Evolutionary conservation across 2,329 filamentous ascomycete genomes (phyloP), one percentile per base, ranked within the genome.

Genomic region (Fusarium sp.): DNA sequence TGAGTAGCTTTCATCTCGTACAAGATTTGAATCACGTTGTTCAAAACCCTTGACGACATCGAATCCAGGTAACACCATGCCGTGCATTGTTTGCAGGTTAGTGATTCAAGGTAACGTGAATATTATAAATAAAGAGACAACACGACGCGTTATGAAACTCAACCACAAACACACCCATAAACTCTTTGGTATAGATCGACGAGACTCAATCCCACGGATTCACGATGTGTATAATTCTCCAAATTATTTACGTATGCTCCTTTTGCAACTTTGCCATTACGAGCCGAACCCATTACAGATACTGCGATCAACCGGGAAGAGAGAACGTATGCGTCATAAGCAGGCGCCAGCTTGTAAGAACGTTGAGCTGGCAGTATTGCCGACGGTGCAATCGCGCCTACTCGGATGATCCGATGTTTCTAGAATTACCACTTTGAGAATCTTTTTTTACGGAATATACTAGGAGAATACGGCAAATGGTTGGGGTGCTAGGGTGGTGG

Each of bases 201-300:
- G 23, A 23, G 23, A 23, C 23, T 7, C 23, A 23, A 2, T 23
- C 30, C 30, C n/a, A 37, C 4, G 19, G 13, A 17, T 13, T 9
- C 7, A 32, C 4, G 17, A 58, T 58, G 55, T 58, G 55, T 5
- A 58, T 58, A 17, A 41, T 58, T 4, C 25, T 58, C 2, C 55
- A 54, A 19, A 23, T 54, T 1, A 7, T 53, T 20, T 54, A 58
- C 13, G 15, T 19, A 6, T 58, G 55, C 23, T 35, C 50, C 3
- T 55, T 55, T 7, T 59, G 56, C 43, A 30, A 30, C n/a, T 23
- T 23, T 10, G 25, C 35, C 10, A 48, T 59, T 9, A 59, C 56
- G 10, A 59, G 17, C 22, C 56, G 49, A 14, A 59, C 49, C 0
- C 20, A 23, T 2, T 59, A 59, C 20, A 27, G 43, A 33, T 55